Conservation (phyloP, 164 flowering plant species). For the Vitis amurensis region DNA sequence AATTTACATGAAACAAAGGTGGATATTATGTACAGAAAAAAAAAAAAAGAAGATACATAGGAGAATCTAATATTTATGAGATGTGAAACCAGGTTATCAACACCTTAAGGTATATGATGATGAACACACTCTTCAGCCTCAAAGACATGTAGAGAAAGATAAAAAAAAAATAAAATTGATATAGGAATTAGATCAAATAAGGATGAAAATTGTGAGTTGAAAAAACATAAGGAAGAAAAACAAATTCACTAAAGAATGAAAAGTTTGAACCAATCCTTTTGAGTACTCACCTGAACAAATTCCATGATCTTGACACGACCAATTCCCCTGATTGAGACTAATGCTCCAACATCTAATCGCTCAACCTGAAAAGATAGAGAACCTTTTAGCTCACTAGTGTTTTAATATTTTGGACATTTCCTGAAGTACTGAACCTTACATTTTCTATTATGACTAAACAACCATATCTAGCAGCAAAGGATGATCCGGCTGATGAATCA, state of each 20-base stretch:
- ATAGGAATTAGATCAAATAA: too few relatives aligned
- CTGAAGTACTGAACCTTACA: constrained; percentile 33
- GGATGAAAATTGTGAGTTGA: too few relatives aligned
- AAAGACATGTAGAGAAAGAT: not conserved
- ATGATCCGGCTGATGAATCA: constrained; percentile 36
- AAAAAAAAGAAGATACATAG: too few relatives aligned
- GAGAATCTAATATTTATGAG: too few relatives aligned
- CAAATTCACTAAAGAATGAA: too few relatives aligned
- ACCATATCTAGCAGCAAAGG: constrained; percentile 70
- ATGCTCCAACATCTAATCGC: constrained; percentile 62
- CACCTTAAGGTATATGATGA: too few relatives aligned
- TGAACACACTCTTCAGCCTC: too few relatives aligned
- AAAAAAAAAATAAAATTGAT: not conserved
- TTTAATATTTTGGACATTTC: not conserved
- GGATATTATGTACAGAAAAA: too few relatives aligned
- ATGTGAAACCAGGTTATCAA: too few relatives aligned
- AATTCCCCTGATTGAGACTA: constrained; percentile 64
- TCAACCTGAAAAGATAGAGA: constrained; percentile 44
- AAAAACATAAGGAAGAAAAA: too few relatives aligned
- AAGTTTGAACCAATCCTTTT: not conserved
- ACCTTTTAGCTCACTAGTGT: constrained; percentile 1
- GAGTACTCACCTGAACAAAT: constrained; percentile 38
- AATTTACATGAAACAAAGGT: too few relatives aligned
- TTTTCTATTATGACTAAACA: constrained; percentile 61
- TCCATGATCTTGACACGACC: constrained; percentile 57